Conservation (phyloP, 495 filamentous ascomycete genomes). For the Podospora anserina region DNA sequence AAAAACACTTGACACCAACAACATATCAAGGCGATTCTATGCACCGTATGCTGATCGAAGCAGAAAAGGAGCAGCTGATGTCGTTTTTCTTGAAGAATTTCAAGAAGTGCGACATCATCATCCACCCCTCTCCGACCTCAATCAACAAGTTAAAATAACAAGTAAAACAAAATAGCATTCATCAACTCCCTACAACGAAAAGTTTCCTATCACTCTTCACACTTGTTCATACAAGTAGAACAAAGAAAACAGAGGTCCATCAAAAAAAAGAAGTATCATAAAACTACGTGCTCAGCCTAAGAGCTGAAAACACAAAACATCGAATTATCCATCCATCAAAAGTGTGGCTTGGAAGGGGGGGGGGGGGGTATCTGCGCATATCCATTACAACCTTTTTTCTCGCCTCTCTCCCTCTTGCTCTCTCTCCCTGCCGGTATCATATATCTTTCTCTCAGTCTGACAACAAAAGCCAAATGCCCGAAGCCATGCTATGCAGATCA, state of each 20-base stretch:
- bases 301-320: background rate
- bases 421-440: background rate
- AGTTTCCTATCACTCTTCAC: too few relatives aligned
- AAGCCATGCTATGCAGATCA: background rate
- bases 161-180: background rate
- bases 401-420: too few relatives aligned
- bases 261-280: background rate
- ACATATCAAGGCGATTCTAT: too few relatives aligned
- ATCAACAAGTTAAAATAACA: background rate
- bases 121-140: background rate
- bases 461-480: background rate
- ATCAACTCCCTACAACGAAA: too few relatives aligned
- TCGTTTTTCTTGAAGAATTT: too few relatives aligned
- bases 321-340: background rate
- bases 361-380: background rate
- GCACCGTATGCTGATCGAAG: slow-evolving; percentile 47
- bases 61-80: slow-evolving; percentile 16
- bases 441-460: background rate
- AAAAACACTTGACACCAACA: too few relatives aligned
- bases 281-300: background rate
- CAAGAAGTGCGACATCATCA: too few relatives aligned
- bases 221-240: background rate
- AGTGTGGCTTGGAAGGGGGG: background rate
- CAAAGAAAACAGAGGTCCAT: background rate
- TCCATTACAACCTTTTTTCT: background rate